A percentile compares a stretch with the other conserved stretches of the same genome.
Evolutionary conservation across 2,329 filamentous ascomycete species (phyloP).

Genomic region (Alternaria burnsii): DNA sequence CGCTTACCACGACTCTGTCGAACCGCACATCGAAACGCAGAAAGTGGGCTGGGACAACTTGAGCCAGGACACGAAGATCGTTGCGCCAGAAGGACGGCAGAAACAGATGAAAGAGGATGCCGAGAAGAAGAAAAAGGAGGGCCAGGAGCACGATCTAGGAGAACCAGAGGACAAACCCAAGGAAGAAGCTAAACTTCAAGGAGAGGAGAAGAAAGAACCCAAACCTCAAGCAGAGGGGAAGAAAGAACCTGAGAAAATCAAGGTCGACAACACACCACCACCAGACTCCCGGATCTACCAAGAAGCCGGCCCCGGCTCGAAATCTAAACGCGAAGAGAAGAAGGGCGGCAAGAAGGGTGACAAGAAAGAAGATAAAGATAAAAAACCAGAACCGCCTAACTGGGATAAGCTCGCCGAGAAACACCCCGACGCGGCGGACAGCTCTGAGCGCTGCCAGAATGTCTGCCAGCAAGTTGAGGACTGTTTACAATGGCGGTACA

Average conservation of each 20-base stretch:
- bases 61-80: slow-evolving; percentile 27
- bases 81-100: slow-evolving; percentile 25
- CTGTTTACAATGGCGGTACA: slow-evolving; percentile 51
- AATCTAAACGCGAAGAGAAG: slow-evolving; percentile 3
- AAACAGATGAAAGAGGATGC: slow-evolving; percentile 25
- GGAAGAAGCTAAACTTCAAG: slow-evolving; percentile 3
- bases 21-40: slow-evolving; percentile 37
- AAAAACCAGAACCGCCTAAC: slow-evolving; percentile 18
- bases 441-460: slow-evolving; percentile 33
- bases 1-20: slow-evolving; percentile 44
- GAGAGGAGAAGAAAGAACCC: not conserved
- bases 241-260: not conserved
- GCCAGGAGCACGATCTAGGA: not conserved
- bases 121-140: slow-evolving; percentile 5
- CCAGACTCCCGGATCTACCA: slow-evolving; percentile 8
- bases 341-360: not conserved
- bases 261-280: not conserved
- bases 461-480: slow-evolving; percentile 40
- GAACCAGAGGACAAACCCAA: not conserved
- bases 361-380: slow-evolving; percentile 15
- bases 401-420: slow-evolving; percentile 28
- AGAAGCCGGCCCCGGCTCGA: not conserved
- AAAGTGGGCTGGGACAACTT: slow-evolving; percentile 50
- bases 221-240: not conserved
- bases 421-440: slow-evolving; percentile 36